Base-by-base conservation (phyloP, 1,139 yeast species). In the Diutina pseudorugosa region DNA sequence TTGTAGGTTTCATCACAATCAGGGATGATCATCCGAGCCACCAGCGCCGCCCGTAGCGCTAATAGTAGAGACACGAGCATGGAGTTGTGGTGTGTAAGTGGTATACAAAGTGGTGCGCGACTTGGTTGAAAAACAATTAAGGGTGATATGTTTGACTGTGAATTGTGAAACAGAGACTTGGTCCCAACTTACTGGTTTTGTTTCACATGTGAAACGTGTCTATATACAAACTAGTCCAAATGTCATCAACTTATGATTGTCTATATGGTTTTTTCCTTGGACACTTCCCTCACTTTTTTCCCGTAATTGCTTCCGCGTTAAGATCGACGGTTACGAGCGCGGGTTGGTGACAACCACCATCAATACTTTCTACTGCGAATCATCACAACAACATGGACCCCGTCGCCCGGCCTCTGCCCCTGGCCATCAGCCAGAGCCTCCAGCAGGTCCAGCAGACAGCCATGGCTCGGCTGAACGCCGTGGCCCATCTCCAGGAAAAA, bases 1-100 rank as follows among this genome's bases (percentile, higher is more conserved):
- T 91, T 91, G 75, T 80, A 91, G 0, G 80, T 76, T 44, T 64
- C 68, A 65, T 89, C 96, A 64, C 96, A 88, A 62, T 89, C 96
- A 1, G 91, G 79, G 27, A 89, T 83, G 45, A 85, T 82, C 66
- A 88, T 81, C 60, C 69, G 75, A 16, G 74, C 59, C 0, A 82
- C 80, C 41, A 77, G 75, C 57, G 75, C 66, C 1, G 71, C 53
- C 53, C 89, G 70, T 9, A 73, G 65, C 1, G 59, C 51, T n/a
- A 71, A 42, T 55, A 71, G 70, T 51, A 66, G 55, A 1, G 61
- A 52, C 8, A 74, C 16, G 36, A 44, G 25, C 20, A 44, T 11
- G 3, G 9, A n/a, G n/a, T n/a, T n/a, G 12, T 11, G 45, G 21
- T 5, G 21, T 41, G 43, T 36, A 36, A n/a, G 42, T 40, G 18